Evolutionary conservation across 2,329 filamentous ascomycete genomes (phyloP), one percentile per base, ranked within the genome.

Genomic region (Fusarium subglutinans): DNA sequence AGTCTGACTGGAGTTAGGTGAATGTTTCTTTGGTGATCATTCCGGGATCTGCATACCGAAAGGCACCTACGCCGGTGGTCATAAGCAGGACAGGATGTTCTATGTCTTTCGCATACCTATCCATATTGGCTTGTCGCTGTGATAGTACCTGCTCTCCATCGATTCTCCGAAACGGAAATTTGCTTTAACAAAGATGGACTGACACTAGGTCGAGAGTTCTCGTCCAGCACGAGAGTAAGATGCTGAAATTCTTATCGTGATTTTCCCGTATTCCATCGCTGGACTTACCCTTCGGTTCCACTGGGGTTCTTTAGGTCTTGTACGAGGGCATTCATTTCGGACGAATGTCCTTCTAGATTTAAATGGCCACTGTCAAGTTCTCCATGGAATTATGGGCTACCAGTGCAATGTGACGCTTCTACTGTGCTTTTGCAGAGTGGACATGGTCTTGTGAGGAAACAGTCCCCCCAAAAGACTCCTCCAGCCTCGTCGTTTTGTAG

Each of bases 1-100:
- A 45, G 43, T 8, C 43, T 45, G 6, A 45, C 15, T 5, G 15
- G 24, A 44, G 15, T 26, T 18, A 26, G n/a, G n/a, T 45, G 3
- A 45, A 26, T 45, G n/a, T 24, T 1, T 0, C 4, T 44, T 44
- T 44, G 1, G n/a, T 4, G 13, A 17, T 44, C 0, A 9, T 18
- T 8, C 6, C 1, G 1, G 15, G 15, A 13, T 26, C 15, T 12
- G 4, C 1, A 11, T 26, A 45, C 10, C n/a, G 1, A 13, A 45
- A 26, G 12, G 15, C 4, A 7, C 43, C 10, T 45, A 45, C 10
- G n/a, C 17, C 15, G 3, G n/a, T 45, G 43, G 10, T 26, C n/a
- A 18, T 26, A 8, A 45, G 43, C 0, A 45, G n/a, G n/a, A 26
- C 15, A 13, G 15, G 43, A 18, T 44, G 18, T 12, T 24, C 14